phyloP scores from a whole-genome alignment of 2,329 filamentous ascomycete species.

The Ophiostoma ips region DNA sequence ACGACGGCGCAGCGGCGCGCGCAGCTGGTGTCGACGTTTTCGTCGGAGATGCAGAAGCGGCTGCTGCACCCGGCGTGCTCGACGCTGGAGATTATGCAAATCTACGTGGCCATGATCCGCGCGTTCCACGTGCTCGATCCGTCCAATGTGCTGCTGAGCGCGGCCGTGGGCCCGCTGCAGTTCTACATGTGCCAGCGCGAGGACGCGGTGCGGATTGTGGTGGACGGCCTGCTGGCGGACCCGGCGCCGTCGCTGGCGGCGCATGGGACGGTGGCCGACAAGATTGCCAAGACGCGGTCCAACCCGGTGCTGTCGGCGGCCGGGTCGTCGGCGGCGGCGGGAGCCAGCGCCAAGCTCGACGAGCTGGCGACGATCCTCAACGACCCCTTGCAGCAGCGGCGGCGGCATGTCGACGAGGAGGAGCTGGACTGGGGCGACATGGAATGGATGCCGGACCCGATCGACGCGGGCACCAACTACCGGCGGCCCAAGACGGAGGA shows the following conservation, averaged over 20 bases:
- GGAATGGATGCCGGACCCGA: slow-evolving; percentile 82
- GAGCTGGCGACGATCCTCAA: slow-evolving; percentile 56
- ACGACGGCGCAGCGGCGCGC: slow-evolving; percentile 54
- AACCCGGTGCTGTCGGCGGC: neutral
- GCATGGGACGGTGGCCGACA: slow-evolving; percentile 1
- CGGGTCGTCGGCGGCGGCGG: neutral
- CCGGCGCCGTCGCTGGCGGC: slow-evolving; percentile 26
- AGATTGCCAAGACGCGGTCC: slow-evolving; percentile 2
- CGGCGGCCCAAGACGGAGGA: slow-evolving; percentile 79
- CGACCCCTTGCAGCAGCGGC: slow-evolving; percentile 41
- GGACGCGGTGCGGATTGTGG: slow-evolving; percentile 65
- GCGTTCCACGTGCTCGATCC: slow-evolving; percentile 63
- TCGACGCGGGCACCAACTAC: slow-evolving; percentile 87
- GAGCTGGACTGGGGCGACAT: slow-evolving; percentile 85
- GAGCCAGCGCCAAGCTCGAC: slow-evolving; percentile 34
- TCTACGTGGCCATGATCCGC: slow-evolving; percentile 68
- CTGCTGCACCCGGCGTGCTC: slow-evolving; percentile 64
- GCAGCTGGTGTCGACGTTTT: slow-evolving; percentile 57
- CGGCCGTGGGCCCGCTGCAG: slow-evolving; percentile 59
- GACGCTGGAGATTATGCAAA: slow-evolving; percentile 60
- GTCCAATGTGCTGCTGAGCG: slow-evolving; percentile 62
- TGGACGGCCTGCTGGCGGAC: slow-evolving; percentile 56
- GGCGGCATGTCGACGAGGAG: slow-evolving; percentile 43
- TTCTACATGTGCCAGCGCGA: slow-evolving; percentile 61
- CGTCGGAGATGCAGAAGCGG: slow-evolving; percentile 47